These are phyloP conservation scores for Margaritispora aquatica DNA, from an alignment of 495 filamentous ascomycete genomes.

Conservation along the genomic window DNA sequence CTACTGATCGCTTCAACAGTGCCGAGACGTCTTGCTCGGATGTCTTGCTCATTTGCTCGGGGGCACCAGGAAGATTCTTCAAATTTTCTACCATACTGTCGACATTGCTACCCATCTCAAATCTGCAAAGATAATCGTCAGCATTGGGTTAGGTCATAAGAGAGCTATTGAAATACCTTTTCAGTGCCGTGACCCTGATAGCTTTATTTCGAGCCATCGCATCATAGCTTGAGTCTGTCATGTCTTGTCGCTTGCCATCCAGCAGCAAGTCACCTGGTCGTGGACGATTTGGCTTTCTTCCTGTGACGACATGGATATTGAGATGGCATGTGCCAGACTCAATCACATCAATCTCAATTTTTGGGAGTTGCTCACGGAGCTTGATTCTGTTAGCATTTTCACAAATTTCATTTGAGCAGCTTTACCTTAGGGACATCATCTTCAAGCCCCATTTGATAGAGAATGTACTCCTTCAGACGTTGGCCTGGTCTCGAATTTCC, in stretches of 20 bases:
- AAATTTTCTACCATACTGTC: constrained; percentile 9
- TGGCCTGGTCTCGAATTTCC: constrained; percentile 12
- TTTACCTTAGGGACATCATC: constrained; percentile 19
- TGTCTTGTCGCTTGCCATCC: constrained; percentile 20
- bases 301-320: constrained; percentile 25
- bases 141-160: neutral
- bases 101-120: constrained; percentile 14
- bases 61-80: neutral
- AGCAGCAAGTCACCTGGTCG: constrained; percentile 21
- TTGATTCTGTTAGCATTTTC: neutral
- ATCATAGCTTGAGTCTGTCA: constrained; percentile 23
- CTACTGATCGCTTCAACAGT: neutral
- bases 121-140: constrained; percentile 5
- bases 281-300: constrained; percentile 16
- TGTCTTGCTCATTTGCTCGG: neutral
- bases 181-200: constrained; percentile 13
- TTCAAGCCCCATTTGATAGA: constrained; percentile 15
- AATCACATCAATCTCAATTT: constrained; percentile 11
- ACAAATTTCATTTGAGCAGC: neutral
- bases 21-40: neutral
- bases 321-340: constrained; percentile 15
- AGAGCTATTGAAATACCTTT: constrained; percentile 1
- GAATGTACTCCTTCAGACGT: constrained; percentile 16
- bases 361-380: constrained; percentile 14
- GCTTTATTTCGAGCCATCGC: constrained; percentile 18